Evolutionary conservation across 352 stramenopile genomes (phyloP).

Genomic region (Phytophthora europaea): DNA sequence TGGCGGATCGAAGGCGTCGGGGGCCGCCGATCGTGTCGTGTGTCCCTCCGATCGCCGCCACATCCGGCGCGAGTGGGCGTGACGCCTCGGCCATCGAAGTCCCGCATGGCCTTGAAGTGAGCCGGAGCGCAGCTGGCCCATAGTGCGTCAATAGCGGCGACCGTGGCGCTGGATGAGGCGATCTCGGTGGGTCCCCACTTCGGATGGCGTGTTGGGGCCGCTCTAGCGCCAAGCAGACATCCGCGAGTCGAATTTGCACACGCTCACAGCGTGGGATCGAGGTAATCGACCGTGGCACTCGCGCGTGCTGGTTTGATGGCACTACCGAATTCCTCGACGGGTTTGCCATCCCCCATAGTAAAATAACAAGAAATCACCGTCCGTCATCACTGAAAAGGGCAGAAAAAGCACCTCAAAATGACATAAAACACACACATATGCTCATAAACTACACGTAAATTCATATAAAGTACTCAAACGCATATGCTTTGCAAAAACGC

Average conservation of each 20-base stretch:
- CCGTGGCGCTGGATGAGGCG: not conserved
- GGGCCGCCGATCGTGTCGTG: not conserved
- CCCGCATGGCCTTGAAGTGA: not conserved
- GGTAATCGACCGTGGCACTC: not conserved
- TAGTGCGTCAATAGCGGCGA: not conserved
- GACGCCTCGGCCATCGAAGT: not conserved
- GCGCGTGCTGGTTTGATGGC: not conserved
- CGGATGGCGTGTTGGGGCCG: not conserved
- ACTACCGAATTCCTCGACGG: too few species aligned
- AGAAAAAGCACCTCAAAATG: too few species aligned
- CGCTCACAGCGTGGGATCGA: not conserved
- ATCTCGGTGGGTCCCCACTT: not conserved
- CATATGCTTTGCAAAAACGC: too few species aligned
- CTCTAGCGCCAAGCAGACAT: slow-evolving; percentile 13
- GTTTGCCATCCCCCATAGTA: too few species aligned
- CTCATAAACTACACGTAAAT: too few species aligned
- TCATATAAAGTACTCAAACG: too few species aligned
- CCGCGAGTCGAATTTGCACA: slow-evolving; percentile 21
- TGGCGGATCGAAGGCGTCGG: not conserved
- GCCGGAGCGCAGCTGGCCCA: too few species aligned
- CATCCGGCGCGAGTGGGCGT: not conserved
- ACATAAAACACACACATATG: too few species aligned
- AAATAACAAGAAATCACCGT: too few species aligned
- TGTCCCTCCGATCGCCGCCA: slow-evolving; percentile 32
- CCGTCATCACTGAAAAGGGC: too few species aligned